phyloP scores from a whole-genome alignment of 495 filamentous ascomycete species.

The Talaromyces nanjingensis region DNA sequence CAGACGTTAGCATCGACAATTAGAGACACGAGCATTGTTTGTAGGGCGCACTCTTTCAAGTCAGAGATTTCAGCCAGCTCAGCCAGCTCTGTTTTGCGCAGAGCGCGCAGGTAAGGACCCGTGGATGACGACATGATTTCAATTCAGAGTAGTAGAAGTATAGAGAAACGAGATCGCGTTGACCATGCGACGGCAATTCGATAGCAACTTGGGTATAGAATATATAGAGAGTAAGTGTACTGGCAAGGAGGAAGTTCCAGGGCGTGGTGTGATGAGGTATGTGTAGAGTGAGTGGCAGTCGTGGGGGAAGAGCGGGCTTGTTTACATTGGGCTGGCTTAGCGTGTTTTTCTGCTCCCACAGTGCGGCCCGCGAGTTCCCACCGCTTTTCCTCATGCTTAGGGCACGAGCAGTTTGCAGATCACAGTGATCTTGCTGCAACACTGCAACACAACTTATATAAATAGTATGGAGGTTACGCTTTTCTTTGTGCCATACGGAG shows the following conservation, averaged over 20 bases:
- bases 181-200: conserved; percentile 38
- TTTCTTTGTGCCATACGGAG: not conserved
- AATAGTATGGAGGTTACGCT: not conserved
- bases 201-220: not conserved
- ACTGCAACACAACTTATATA: not conserved
- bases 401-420: not conserved
- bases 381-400: not conserved
- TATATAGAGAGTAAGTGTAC: conserved; percentile 10
- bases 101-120: conserved; percentile 67
- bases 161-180: conserved; percentile 28
- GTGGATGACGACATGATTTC: conserved; percentile 43
- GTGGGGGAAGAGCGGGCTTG: conserved; percentile 3
- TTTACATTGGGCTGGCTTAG: conserved; percentile 8
- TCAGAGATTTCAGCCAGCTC: conserved; percentile 69
- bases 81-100: conserved; percentile 75
- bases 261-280: not conserved
- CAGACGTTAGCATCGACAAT: not conserved
- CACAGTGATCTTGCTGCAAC: not conserved
- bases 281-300: not conserved
- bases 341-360: conserved; percentile 7
- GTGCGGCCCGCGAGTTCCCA: not conserved
- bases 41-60: conserved; percentile 56
- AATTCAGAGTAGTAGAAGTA: conserved; percentile 6
- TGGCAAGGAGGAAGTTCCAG: conserved; percentile 14
- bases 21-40: not conserved